Conservation (phyloP, 768 basidiomycete species). For the Saitozyma sp. region DNA sequence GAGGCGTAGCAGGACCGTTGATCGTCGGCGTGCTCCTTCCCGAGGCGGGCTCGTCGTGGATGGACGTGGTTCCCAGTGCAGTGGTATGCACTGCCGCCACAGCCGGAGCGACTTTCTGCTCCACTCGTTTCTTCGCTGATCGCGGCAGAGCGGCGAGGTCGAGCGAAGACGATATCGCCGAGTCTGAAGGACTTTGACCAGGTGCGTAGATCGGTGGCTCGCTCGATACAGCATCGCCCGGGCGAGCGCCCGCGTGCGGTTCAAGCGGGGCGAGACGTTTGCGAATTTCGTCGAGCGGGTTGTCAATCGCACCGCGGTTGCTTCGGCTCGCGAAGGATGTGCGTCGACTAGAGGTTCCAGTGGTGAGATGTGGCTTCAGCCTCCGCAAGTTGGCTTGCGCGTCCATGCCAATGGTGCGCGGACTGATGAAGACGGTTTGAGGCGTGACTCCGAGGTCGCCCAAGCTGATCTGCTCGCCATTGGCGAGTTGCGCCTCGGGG, state of each 20-base stretch:
- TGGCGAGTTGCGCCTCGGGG: slow-evolving; percentile 22
- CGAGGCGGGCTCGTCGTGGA: slow-evolving; percentile 63
- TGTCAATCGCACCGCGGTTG: slow-evolving; percentile 32
- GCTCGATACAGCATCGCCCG: neutral
- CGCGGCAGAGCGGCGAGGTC: slow-evolving; percentile 49
- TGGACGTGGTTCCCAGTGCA: slow-evolving; percentile 76
- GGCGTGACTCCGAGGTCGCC: slow-evolving; percentile 86
- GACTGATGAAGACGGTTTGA: slow-evolving; percentile 80
- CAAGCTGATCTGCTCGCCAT: slow-evolving; percentile 54
- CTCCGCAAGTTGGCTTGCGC: slow-evolving; percentile 29
- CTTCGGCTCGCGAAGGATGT: slow-evolving; percentile 45
- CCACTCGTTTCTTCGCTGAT: slow-evolving; percentile 59
- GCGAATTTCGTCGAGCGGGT: slow-evolving; percentile 43
- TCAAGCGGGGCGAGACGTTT: slow-evolving; percentile 35
- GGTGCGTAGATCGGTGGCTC: slow-evolving; percentile 3
- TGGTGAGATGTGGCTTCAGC: slow-evolving; percentile 26
- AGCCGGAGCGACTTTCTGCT: slow-evolving; percentile 81
- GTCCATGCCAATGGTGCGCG: slow-evolving; percentile 38
- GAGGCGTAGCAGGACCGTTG: slow-evolving; percentile 9
- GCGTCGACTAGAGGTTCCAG: slow-evolving; percentile 25
- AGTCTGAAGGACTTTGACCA: slow-evolving; percentile 73
- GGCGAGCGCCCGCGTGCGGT: slow-evolving; percentile 11
- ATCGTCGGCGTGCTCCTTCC: slow-evolving; percentile 70
- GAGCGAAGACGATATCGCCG: slow-evolving; percentile 61
- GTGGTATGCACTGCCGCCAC: slow-evolving; percentile 81